phyloP scores from a whole-genome alignment of 306 rosid genomes.

The Begonia fuchsioides region DNA sequence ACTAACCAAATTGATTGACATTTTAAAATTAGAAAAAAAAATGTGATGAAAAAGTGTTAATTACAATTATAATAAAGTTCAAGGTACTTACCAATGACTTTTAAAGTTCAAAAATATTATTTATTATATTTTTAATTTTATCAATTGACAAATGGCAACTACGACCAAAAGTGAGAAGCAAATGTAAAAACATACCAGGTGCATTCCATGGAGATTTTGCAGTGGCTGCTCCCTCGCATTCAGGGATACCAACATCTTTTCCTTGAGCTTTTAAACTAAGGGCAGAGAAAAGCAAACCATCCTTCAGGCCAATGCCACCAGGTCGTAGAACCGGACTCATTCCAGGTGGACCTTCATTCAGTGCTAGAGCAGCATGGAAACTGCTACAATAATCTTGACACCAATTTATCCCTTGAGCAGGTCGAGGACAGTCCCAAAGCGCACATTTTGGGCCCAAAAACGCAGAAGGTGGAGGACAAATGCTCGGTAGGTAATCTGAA shows the following conservation, averaged over 20 bases:
- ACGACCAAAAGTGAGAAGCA: no score
- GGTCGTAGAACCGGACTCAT: conserved; percentile 92
- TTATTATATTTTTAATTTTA: no score
- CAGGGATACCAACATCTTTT: conserved; percentile 92
- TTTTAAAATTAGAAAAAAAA: no score
- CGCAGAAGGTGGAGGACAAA: conserved; percentile 91
- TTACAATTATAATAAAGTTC: no score
- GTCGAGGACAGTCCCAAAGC: conserved; percentile 98
- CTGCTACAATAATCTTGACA: conserved; percentile 86
- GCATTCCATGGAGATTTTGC: conserved; percentile 99
- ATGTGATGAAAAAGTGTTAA: no score
- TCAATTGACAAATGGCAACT: no score
- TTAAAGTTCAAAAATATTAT: no score
- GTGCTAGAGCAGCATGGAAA: conserved; percentile 80
- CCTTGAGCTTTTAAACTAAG: conserved; percentile 85
- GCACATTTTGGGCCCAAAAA: conserved; percentile 96
- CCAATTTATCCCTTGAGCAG: conserved; percentile 87
- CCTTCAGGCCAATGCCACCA: conserved; percentile 91
- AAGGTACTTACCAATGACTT: no score
- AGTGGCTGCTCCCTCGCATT: conserved; percentile 98
- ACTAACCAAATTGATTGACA: no score
- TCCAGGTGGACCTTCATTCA: conserved; percentile 98
- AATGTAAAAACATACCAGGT: conserved; percentile 40
- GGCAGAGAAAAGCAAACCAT: conserved; percentile 74
- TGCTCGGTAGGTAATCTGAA: conserved; percentile 64